phyloP scores from a whole-genome alignment of 2,329 filamentous ascomycete genomes.

The Amphichorda felina region DNA sequence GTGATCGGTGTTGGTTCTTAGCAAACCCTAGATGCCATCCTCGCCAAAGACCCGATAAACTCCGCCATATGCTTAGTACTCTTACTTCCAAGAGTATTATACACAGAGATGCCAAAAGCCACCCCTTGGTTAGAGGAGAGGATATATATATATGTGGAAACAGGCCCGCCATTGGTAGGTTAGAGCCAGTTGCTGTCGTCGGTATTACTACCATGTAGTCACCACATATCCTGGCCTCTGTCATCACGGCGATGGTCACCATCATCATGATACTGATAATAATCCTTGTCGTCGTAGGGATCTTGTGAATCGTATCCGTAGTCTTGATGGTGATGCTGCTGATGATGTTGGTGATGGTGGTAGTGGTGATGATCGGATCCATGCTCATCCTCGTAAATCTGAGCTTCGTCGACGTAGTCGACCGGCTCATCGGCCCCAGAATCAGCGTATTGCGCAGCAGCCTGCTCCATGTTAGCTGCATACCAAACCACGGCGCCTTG shows the following conservation, averaged over 20 bases:
- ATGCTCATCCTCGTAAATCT: slow-evolving; percentile 41
- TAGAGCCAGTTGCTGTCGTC: slow-evolving; percentile 4
- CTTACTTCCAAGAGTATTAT: neutral
- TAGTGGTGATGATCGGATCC: slow-evolving; percentile 12
- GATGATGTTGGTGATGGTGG: slow-evolving; percentile 1
- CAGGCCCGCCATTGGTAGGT: neutral
- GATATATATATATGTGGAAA: neutral
- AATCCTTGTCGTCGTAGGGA: slow-evolving; percentile 27
- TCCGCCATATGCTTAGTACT: slow-evolving; percentile 1
- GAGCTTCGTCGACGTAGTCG: slow-evolving; percentile 39
- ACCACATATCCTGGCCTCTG: slow-evolving; percentile 31
- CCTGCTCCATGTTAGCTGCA: slow-evolving; percentile 15
- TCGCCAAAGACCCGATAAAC: neutral
- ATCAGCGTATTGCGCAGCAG: slow-evolving; percentile 33
- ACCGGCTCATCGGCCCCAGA: slow-evolving; percentile 27
- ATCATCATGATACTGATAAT: slow-evolving; percentile 25
- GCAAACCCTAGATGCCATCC: neutral
- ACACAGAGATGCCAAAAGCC: neutral
- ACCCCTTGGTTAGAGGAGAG: neutral
- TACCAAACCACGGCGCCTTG: neutral
- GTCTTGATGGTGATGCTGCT: slow-evolving; percentile 17
- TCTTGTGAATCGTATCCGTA: slow-evolving; percentile 27
- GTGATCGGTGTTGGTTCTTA: neutral
- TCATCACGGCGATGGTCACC: slow-evolving; percentile 20
- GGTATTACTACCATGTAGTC: slow-evolving; percentile 9